Evolutionary conservation across 2,329 filamentous ascomycete species (phyloP).

Genomic region (Dactylellina haptotyla): DNA sequence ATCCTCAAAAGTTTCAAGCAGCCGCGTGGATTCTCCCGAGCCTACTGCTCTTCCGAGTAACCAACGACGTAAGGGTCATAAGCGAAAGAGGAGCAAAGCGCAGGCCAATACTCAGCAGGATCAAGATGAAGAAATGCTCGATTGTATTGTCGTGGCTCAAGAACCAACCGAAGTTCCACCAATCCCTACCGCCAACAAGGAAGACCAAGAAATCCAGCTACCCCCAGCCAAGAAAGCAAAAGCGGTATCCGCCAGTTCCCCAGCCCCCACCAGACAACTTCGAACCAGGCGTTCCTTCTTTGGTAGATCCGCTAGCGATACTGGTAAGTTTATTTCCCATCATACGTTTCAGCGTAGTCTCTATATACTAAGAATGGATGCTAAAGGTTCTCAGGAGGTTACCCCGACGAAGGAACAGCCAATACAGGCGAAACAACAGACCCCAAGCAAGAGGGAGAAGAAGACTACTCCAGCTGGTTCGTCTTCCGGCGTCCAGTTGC

Average conservation of each 20-base stretch:
- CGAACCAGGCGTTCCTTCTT: slow-evolving; percentile 36
- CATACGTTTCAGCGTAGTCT: background rate
- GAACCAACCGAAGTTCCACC: slow-evolving; percentile 6
- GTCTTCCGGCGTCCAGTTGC: slow-evolving; percentile 22
- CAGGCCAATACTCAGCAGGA: background rate
- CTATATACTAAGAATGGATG: slow-evolving; percentile 43
- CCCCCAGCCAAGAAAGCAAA: slow-evolving; percentile 51
- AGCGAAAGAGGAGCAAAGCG: slow-evolving; percentile 50
- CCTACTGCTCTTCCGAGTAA: background rate
- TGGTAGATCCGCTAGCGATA: slow-evolving; percentile 15
- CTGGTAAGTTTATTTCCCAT: slow-evolving; percentile 22
- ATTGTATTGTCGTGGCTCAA: slow-evolving; percentile 18
- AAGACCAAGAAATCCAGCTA: slow-evolving; percentile 37
- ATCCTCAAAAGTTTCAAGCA: slow-evolving; percentile 26
- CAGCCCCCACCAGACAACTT: slow-evolving; percentile 23
- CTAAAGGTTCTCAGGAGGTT: slow-evolving; percentile 47
- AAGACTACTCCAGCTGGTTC: slow-evolving; percentile 37
- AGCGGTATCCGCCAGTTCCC: slow-evolving; percentile 30
- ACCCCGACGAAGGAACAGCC: slow-evolving; percentile 10
- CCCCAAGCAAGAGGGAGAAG: slow-evolving; percentile 35
- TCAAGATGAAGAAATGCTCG: slow-evolving; percentile 40
- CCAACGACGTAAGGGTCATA: slow-evolving; percentile 38
- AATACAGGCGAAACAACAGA: slow-evolving; percentile 19
- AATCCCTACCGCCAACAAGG: slow-evolving; percentile 16
- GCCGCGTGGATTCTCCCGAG: slow-evolving; percentile 18